Evolutionary conservation across 208 protist genomes (phyloP), one percentile per base, ranked within the genome.

Genomic region (Borovskyia barvae): DNA sequence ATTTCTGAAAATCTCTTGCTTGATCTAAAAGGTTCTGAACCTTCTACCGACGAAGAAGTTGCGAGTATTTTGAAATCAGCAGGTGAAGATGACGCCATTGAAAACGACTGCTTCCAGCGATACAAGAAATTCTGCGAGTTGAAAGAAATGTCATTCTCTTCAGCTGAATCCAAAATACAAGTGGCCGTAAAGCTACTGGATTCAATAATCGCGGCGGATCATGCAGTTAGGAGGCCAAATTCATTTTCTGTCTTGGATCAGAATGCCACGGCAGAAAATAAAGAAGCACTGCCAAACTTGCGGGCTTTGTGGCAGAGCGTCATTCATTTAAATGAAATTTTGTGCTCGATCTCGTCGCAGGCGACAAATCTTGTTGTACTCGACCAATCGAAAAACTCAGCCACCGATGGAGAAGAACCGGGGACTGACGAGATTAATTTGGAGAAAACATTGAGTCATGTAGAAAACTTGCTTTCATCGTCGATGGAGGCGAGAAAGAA

Each of bases 31-130:
- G 14, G 26, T 2, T 20, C 4, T 8, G 25, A 2, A 4, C 5
- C 20, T 11, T 25, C 24, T 26, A 25, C 12, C 9, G 14, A 11
- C n/a, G 30, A 24, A 8, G 48, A 37, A 17, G n/a, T 40, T 17
- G 11, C n/a, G 17, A 4, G 41, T 9, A n/a, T 54, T 24, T 20
- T n/a, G n/a, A n/a, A 39, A 30, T 26, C n/a, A 46, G 30, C 9
- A 7, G 58, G 47, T 12, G 58, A 54, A 19, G 58, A 65, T 19
- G 58, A 65, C 15, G 28, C 43, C 22, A 24, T 65, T 3, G 58
- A 65, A 25, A 40, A 40, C 35, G 58, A 65, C 6, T 65, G 58
- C 33, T 14, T 65, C 7, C 17, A 33, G 15, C 58, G 58, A 7
- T 65, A 65, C 39, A 20, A 15, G 22, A 4, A 3, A 3, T 65